phyloP scores from a whole-genome alignment of 1,284 basidiomycete species.

The Ceratobasidium sp. region DNA sequence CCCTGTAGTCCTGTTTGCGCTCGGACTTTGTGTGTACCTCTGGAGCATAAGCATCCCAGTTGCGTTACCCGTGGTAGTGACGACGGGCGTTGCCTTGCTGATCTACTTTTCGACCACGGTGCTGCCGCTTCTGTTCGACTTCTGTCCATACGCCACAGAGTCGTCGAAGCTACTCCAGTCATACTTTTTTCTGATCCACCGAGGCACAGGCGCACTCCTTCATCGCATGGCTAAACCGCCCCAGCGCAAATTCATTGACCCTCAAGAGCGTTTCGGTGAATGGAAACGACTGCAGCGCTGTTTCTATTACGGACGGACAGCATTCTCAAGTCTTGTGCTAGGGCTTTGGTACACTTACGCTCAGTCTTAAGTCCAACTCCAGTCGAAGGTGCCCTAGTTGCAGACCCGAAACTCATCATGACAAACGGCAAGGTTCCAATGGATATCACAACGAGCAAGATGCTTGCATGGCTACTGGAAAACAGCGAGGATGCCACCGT shows the following conservation, averaged over 20 bases:
- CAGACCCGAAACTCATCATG: too few species aligned
- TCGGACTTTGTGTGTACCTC: constrained; percentile 15
- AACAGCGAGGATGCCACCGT: background rate
- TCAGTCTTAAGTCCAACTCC: too few species aligned
- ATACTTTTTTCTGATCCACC: too few species aligned
- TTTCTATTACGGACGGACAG: too few species aligned
- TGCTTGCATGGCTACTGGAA: background rate
- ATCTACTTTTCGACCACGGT: background rate
- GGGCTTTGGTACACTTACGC: too few species aligned
- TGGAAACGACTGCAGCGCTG: too few species aligned
- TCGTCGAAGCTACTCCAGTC: background rate
- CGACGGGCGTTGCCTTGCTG: background rate
- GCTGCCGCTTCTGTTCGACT: background rate
- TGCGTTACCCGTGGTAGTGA: constrained; percentile 1
- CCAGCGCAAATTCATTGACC: too few species aligned
- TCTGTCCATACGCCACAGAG: constrained; percentile 3
- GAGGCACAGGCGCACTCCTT: too few species aligned
- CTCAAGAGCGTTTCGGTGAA: too few species aligned
- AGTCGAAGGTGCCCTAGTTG: too few species aligned
- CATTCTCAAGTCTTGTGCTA: too few species aligned
- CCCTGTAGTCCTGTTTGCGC: constrained; percentile 12
- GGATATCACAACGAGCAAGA: constrained; percentile 11
- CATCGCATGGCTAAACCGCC: too few species aligned
- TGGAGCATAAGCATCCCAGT: background rate
- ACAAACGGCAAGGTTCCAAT: constrained; percentile 1